Base-by-base conservation (phyloP, 352 stramenopile genomes). In the Globisporangium abappressorium region DNA sequence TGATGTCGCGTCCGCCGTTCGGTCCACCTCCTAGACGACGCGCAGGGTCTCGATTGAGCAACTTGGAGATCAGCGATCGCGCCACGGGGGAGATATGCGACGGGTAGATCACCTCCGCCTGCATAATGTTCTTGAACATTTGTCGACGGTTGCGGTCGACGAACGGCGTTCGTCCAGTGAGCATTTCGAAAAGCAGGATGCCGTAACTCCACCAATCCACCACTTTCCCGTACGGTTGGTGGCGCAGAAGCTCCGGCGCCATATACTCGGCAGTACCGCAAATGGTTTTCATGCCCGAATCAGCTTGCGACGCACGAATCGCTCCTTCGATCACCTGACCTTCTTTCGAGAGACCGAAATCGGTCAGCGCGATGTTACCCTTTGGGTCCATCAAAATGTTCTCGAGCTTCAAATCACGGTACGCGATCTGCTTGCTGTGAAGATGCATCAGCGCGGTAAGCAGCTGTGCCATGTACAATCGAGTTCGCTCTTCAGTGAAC, bases 41-140 rank as follows among this genome's bases (percentile, higher is more conserved):
- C 34, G 84, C 80, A 30, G 96, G 93, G 65, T 99, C 91, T 65
- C 98, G 98, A 60, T 97, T 95, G 43, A 99, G 75, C 58, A 99
- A 71, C 73, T 93, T 94, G 6, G 85, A 90, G 70, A 96, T 96
- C 20, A 94, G 60, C 41, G 84, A 92, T 9, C 85, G 79, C 2
- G 85, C 87, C 2, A 79, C 69, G 1, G 87, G 78, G 0, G 85
- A 93, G 69, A 96, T 94, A 76, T 96, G 89, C 53, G 89, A 89
- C 5, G 89, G 89, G 46, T 96, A 96, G 62, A 94, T 94, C 30
- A 95, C 86, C 47, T 96, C 89, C 0, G 84, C 86, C 64, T 93
- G 83, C 87, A 95, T 95, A 64, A 96, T 96, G 70, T 96, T 96
- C 70, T 96, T 96, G 73, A 96, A 96, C 89, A 96, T 96, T 62